Base-by-base conservation (phyloP, 495 filamentous ascomycete genomes). In the Hypoxylon cercidicola region DNA sequence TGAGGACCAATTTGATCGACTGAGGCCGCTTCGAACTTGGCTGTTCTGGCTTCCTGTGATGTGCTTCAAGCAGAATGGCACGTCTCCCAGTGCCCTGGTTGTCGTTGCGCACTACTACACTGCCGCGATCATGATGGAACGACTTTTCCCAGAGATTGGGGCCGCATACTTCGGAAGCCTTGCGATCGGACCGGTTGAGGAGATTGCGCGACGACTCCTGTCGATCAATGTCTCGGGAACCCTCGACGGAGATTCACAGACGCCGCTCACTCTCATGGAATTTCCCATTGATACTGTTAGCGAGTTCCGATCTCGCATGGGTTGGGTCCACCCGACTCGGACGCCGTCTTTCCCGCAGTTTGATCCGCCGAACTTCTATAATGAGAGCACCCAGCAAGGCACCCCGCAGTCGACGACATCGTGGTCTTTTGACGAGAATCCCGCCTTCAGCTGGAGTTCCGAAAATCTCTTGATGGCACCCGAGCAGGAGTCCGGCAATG, bases 41-140 rank as follows among this genome's bases (percentile, higher is more conserved):
- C 85, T 98, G 18, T 96, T 97, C 79, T 99, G 93, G 91, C 84
- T 97, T 44, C 96, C 96, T 3, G 86, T 92, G 52, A 79, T 81
- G 64, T 85, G 85, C 60, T 79, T 91, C 34, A 83, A 88, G 66
- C 79, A 82, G 49, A 84, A 83, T 19, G 75, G 82, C 19, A 79
- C 77, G 21, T 86, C 87, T 60, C 80, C 85, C 3, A 87, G 86
- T 30, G 87, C 89, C 16, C 80, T 97, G 74, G 81, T 97, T 18
- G 84, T 96, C 30, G 86, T 99, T 35, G 90, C 93, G 8, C 90
- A 98, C 71, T 94, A 97, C 76, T 97, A 97, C 74, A 93, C 91
- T 3, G 85, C 91, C 28, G 93, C 91, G 10, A 78, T 97, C 54
- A 85, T 90, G 34, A 84, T 99, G 74, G 96, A 97, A 75, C 90